Conservation (phyloP, 371 early-diverging fungal species). For the Apophysomyces ossiformis region DNA sequence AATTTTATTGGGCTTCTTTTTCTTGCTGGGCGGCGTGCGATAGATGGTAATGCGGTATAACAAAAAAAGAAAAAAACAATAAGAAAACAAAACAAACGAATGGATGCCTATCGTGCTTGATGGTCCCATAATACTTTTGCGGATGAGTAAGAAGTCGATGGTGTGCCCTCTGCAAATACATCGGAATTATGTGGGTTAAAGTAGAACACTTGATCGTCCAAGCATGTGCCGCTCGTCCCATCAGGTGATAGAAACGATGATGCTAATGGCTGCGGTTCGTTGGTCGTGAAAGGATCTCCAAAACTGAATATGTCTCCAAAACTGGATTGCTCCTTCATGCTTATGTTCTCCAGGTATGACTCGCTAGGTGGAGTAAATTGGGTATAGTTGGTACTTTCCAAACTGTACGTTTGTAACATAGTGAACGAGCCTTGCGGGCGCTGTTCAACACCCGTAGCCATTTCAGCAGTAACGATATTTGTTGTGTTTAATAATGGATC, state of each 20-base stretch:
- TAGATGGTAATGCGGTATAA: neutral
- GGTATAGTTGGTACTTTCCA: neutral
- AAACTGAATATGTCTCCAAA: neutral
- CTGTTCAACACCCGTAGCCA: neutral
- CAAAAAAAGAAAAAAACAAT: neutral
- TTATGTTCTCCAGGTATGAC: neutral
- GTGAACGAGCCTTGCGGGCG: neutral
- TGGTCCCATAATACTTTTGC: neutral
- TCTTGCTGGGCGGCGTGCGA: neutral
- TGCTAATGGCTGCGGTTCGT: neutral
- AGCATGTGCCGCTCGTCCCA: neutral
- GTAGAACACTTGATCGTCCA: neutral
- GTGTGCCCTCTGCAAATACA: neutral
- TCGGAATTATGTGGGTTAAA: neutral
- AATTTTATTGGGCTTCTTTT: neutral
- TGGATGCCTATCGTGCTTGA: neutral
- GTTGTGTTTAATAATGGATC: no score
- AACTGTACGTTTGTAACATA: neutral
- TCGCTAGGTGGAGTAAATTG: neutral
- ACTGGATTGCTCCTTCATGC: neutral
- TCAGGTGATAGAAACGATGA: neutral
- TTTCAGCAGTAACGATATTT: neutral
- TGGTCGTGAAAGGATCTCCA: neutral
- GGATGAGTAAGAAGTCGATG: neutral
- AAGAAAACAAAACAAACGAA: neutral